Base-by-base conservation (phyloP, 495 filamentous ascomycete genomes). In the Chaetomium tenue region DNA sequence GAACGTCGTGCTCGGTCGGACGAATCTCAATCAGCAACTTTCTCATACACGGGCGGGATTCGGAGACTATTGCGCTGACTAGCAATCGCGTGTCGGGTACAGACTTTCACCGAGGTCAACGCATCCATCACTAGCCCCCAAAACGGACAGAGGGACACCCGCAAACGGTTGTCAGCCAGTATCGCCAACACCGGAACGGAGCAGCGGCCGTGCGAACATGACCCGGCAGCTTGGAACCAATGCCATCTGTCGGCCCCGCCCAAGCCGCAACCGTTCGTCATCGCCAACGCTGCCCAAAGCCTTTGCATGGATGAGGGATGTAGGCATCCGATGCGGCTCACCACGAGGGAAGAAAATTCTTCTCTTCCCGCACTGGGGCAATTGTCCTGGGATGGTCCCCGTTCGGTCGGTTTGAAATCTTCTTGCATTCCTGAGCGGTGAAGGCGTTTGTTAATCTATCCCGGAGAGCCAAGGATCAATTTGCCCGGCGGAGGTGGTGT, bases 191-290 rank as follows among this genome's bases (percentile, higher is more conserved):
- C 20, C 33, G 11, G 40, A 20, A 58, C 55, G 55, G 55, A 26
- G 20, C 30, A 22, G 12, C 52, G 28, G 7, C 52, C 52, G 26
- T 55, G 52, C 52, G 26, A 22, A 39, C n/a, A 11, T 3, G 55
- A 68, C 66, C 66, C 66, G 59, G 59, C 63, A 65, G 66, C 59
- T 61, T 68, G 66, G 66, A 59, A 68, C 66, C 66, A 56, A 54
- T n/a, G 48, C 9, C 30, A 15, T 61, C 15, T 23, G 20, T 15
- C 40, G 33, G 42, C 37, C 59, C 59, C 59, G 50, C 33, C 50
- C 30, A 40, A 54, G 37, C 60, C 60, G 28, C 28, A 42, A 30
- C 23, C 60, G 22, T 51, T 52, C 26, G n/a, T 16, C 33, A 40
- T 51, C 26, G 8, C 7, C 47, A 52, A 9, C 30, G n/a, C 13